phyloP scores from a whole-genome alignment of 2,329 filamentous ascomycete species.

The Dactylellina leptospora region DNA sequence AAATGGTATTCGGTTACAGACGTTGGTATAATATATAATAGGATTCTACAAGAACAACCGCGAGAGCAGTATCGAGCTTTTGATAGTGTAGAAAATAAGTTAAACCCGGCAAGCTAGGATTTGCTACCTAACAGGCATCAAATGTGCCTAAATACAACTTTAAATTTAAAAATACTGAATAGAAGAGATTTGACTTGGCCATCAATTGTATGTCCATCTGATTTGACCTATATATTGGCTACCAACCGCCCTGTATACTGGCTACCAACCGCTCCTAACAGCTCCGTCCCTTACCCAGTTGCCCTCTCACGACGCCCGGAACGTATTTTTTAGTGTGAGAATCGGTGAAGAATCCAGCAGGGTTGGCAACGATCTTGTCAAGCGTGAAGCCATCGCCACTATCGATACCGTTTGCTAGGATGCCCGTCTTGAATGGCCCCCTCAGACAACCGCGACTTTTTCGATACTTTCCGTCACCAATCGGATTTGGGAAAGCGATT shows the following conservation, averaged over 20 bases:
- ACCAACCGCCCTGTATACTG: too few relatives aligned
- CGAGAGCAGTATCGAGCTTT: too few relatives aligned
- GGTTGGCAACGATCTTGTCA: conserved; percentile 65
- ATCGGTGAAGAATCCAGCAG: conserved; percentile 66
- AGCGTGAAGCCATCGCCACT: conserved; percentile 64
- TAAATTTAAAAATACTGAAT: background rate
- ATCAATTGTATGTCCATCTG: background rate
- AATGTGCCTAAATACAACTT: too few relatives aligned
- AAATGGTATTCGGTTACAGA: too few relatives aligned
- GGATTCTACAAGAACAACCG: too few relatives aligned
- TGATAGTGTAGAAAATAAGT: too few relatives aligned
- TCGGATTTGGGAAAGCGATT: conserved; percentile 66
- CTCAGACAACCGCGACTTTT: conserved; percentile 54
- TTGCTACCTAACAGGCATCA: too few relatives aligned
- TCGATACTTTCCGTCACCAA: conserved; percentile 56
- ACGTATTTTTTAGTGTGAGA: conserved; percentile 65
- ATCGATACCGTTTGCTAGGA: conserved; percentile 61
- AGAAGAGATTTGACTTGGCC: background rate
- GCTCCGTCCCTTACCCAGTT: conserved; percentile 56
- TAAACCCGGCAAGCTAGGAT: too few relatives aligned
- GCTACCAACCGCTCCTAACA: background rate
- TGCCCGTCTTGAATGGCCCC: conserved; percentile 62
- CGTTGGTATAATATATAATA: too few relatives aligned
- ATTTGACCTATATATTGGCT: background rate
- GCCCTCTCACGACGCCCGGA: conserved; percentile 67